Percentiles rank a stretch among this genome's conserved stretches.
Evolutionary conservation across 305 asterid species (phyloP).

Genomic region (Fraxinus paxiana): DNA sequence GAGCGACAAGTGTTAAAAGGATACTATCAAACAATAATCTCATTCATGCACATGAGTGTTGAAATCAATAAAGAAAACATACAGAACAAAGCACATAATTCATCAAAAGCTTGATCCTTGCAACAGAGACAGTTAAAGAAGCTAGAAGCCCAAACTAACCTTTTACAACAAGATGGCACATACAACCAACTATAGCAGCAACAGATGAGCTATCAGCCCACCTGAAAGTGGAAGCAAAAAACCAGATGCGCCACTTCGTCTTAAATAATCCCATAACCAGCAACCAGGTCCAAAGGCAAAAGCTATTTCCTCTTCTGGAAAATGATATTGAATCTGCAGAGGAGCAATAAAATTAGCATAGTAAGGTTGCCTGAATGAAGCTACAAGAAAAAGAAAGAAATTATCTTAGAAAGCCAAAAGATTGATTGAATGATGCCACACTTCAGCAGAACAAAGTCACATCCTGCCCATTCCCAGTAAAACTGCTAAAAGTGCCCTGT

Average conservation of each 20-base stretch:
- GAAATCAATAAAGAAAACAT: neutral
- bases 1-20: neutral
- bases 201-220: constrained; percentile 90
- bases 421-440: too few relatives aligned
- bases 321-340: constrained; percentile 72
- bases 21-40: neutral
- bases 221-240: constrained; percentile 94
- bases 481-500: neutral
- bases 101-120: neutral
- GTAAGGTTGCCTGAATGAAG: constrained; percentile 2
- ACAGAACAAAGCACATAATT: constrained; percentile 12
- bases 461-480: neutral
- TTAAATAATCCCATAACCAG: constrained; percentile 54
- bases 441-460: neutral
- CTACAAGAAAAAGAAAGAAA: neutral
- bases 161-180: constrained; percentile 87
- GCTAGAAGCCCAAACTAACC: constrained; percentile 33
- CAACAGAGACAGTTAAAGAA: constrained; percentile 4
- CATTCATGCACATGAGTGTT: neutral
- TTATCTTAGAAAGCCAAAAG: too few relatives aligned
- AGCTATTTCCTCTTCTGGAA: constrained; percentile 89
- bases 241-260: constrained; percentile 93
- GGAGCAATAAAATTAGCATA: constrained; percentile 10
- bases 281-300: constrained; percentile 88
- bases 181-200: constrained; percentile 93